Base-by-base conservation (phyloP, 192 early-diverging fungal species). In the Entomortierella lignicola region DNA sequence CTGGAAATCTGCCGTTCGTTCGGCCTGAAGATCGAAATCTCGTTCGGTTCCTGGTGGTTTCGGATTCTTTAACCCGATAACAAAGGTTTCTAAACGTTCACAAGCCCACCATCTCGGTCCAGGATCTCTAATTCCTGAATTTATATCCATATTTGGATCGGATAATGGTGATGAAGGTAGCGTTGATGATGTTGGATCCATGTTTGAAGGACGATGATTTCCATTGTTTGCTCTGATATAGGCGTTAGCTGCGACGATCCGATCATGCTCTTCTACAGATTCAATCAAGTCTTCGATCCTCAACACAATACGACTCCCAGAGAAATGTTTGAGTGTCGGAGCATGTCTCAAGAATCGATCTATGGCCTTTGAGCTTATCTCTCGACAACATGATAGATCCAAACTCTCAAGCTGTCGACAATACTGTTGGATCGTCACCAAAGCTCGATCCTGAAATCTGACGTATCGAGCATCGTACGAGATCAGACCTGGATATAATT, bases 381-480 rank as follows among this genome's bases (percentile, higher is more conserved):
- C 62, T 29, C 48, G 53, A 39, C 70, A 72, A 34, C 47, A 30
- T 0, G 44, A 59, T 52, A 72, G 60, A 52, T 72, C 62, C 23
- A 72, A 34, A 2, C 55, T 39, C 32, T 72, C 70, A 1, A 72
- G 37, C 1, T 41, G 26, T 30, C 21, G 43, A 29, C 70, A 72
- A 4, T 42, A 20, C 21, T 72, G 55, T 31, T 64, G 54, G 2
- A 72, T 43, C 0, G 61, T 64, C 30, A 12, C 10, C 23, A 72
- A 44, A 8, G 70, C 10, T 34, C 32, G 55, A 48, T 72, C 70
- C 25, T 64, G 70, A 27, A 72, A 72, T 3, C 42, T 42, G 37
- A 72, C 70, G 52, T 63, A 72, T 0, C 61, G 53, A 27, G 70
- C 70, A 20, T 64, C 54, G 27, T 63, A 72, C 1, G 69, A 71